A percentile compares a stretch with the other conserved stretches of the same genome.
Conservation (phyloP, 306 rosid genomes). For the Geum urbanum region DNA sequence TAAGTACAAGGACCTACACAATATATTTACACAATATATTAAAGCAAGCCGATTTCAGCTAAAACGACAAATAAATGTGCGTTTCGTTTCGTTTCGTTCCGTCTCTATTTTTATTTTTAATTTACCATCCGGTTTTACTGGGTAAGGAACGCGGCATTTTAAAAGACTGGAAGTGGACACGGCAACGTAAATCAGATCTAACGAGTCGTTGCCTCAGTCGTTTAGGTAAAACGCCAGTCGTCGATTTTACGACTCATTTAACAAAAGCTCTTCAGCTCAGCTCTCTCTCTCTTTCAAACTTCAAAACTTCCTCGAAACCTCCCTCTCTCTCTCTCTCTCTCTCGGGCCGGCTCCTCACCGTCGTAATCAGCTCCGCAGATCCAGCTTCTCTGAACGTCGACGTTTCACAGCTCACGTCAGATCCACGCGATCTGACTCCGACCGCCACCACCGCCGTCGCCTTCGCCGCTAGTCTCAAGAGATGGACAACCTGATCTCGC, state of each 20-base stretch:
- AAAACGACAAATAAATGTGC: too few species aligned
- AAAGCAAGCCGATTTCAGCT: too few species aligned
- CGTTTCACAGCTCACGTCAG: constrained; percentile 17
- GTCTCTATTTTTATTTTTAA: too few species aligned
- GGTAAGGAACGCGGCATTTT: not conserved
- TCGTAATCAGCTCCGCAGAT: not conserved
- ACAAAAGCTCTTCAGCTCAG: constrained; percentile 2
- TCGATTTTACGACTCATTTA: not conserved
- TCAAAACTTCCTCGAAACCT: not conserved
- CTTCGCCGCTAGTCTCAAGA: constrained; percentile 6
- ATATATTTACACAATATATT: too few species aligned
- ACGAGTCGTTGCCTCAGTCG: not conserved
- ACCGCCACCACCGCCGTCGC: constrained; percentile 8
- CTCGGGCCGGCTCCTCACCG: not conserved
- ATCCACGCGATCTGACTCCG: constrained; percentile 41
- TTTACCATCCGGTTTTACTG: not conserved
- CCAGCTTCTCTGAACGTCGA: constrained; percentile 5
- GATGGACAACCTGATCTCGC: constrained; percentile 81
- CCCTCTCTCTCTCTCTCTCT: constrained; percentile 17
- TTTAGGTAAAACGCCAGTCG: constrained; percentile 4
- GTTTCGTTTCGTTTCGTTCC: too few species aligned
- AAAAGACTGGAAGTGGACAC: not conserved
- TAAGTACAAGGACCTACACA: too few species aligned
- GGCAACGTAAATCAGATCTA: constrained; percentile 18
- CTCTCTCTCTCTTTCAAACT: constrained; percentile 9